Evolutionary conservation across 1,284 basidiomycete species (phyloP), one percentile per base, ranked within the genome.

Genomic region (Cryptococcus jaspeensis): DNA sequence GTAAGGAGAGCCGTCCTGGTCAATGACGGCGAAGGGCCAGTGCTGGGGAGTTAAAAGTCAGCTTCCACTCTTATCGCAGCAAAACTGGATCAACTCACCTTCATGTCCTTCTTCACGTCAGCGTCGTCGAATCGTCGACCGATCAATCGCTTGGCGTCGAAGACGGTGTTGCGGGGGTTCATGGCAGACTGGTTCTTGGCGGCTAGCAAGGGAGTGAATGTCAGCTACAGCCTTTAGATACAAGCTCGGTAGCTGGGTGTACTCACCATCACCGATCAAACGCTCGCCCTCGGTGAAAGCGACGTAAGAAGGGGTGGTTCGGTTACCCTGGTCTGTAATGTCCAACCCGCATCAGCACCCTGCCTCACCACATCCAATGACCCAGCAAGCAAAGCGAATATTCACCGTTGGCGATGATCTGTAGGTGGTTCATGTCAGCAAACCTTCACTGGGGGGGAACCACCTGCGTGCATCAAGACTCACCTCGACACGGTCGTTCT

Each of bases 401-500:
- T 32, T 32, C 28, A 32, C 28, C 46, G 60, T 55, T 60, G 25
- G 59, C 59, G 43, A 60, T 59, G 46, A 62, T 61, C 49, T 54
- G 12, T 8, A 32, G 18, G 22, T 39, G 15, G 48, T n/a, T 20
- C 37, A 20, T n/a, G 22, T 22, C 15, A 18, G 5, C n/a, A 32
- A 16, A 8, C 40, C 50, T 28, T 20, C 23, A 18, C 16, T 7
- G 16, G 16, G 20, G 15, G 36, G 18, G 35, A 43, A 48, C 18
- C 23, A 16, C 16, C 37, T 41, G 12, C n/a, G 16, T 5, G 11
- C 16, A 46, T 37, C 15, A 41, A 20, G 42, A 77, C 92, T 93
- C 81, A 95, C 95, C 82, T 97, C 94, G 66, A 97, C 94, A 74
- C 93, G 90, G 83, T 97, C 93, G 71, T 96, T 92, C 82, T 93